These are phyloP conservation scores for Crithidia bombi DNA, from an alignment of 208 protist species.

Conservation along the genomic window DNA sequence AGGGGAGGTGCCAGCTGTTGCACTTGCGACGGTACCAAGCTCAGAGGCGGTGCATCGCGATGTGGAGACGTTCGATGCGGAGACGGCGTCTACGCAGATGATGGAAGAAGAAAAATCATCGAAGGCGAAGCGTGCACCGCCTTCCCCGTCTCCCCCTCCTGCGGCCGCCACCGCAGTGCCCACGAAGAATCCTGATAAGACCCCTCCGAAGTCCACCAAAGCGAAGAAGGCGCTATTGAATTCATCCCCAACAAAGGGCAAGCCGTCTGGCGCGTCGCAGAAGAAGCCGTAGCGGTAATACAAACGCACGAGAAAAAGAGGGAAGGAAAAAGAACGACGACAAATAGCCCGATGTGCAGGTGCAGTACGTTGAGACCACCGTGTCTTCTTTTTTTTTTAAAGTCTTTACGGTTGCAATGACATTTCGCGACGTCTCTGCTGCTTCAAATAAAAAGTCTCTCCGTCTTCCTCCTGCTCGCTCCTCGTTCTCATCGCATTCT, in stretches of 20 bases:
- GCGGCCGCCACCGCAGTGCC: background rate
- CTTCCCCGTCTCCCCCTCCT: too few species aligned
- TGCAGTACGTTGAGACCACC: too few species aligned
- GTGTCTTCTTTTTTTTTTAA: too few species aligned
- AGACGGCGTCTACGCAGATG: background rate
- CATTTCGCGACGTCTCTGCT: too few species aligned
- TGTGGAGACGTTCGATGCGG: constrained; percentile 8
- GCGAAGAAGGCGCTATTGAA: background rate
- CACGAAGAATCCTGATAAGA: background rate
- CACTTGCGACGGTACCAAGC: background rate
- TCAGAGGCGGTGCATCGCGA: constrained; percentile 8
- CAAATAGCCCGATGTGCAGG: too few species aligned
- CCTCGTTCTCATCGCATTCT: too few species aligned
- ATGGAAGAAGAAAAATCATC: too few species aligned
- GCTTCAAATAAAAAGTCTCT: too few species aligned
- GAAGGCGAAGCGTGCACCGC: background rate
- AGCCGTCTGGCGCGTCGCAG: background rate
- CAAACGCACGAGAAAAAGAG: background rate
- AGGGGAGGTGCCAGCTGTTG: background rate
- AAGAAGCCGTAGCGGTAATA: background rate
- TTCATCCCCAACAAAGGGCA: background rate
- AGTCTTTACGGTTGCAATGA: too few species aligned
- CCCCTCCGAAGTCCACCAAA: background rate
- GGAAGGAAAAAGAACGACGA: background rate
- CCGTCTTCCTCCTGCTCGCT: too few species aligned